These are phyloP conservation scores for Podaxis sp. DNA, from an alignment of 768 basidiomycete genomes.

Conservation along the genomic window DNA sequence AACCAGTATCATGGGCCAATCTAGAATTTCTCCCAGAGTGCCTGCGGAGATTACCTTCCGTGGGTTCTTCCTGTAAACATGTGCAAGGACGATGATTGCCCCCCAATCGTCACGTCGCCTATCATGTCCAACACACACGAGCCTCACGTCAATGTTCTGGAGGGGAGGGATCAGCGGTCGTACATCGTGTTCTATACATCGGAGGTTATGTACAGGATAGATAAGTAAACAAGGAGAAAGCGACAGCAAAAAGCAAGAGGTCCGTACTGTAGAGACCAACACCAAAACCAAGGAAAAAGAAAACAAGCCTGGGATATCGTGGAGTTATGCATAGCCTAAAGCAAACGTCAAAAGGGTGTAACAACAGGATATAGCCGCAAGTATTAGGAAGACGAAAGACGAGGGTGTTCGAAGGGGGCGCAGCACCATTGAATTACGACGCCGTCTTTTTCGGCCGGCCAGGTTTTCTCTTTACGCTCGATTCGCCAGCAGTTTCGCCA, in stretches of 20 bases:
- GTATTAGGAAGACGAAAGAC: conserved; percentile 25
- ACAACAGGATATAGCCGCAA: conserved; percentile 22
- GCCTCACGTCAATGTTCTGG: conserved; percentile 15
- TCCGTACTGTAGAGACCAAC: conserved; percentile 24
- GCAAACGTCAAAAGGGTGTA: conserved; percentile 14
- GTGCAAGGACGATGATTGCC: conserved; percentile 3
- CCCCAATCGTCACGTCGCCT: conserved; percentile 12
- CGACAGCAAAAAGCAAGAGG: conserved; percentile 25
- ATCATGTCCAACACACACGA: conserved; percentile 23
- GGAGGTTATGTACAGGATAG: conserved; percentile 35
- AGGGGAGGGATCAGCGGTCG: conserved; percentile 17
- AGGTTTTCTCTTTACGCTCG: conserved; percentile 64
- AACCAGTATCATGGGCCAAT: conserved; percentile 20
- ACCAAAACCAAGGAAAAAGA: conserved; percentile 27
- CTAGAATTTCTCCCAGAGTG: conserved; percentile 33
- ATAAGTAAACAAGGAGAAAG: conserved; percentile 30
- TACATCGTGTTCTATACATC: conserved; percentile 28
- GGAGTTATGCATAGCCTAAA: conserved; percentile 15
- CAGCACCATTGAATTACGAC: conserved; percentile 17
- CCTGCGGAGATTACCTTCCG: conserved; percentile 25
- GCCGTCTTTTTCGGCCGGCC: conserved; percentile 67
- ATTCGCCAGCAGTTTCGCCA: conserved; percentile 41
- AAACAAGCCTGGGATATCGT: conserved; percentile 18
- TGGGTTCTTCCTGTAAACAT: conserved; percentile 25
- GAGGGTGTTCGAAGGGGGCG: conserved; percentile 17